phyloP scores from a whole-genome alignment of 345 rosid species.

The Populus davidiana region DNA sequence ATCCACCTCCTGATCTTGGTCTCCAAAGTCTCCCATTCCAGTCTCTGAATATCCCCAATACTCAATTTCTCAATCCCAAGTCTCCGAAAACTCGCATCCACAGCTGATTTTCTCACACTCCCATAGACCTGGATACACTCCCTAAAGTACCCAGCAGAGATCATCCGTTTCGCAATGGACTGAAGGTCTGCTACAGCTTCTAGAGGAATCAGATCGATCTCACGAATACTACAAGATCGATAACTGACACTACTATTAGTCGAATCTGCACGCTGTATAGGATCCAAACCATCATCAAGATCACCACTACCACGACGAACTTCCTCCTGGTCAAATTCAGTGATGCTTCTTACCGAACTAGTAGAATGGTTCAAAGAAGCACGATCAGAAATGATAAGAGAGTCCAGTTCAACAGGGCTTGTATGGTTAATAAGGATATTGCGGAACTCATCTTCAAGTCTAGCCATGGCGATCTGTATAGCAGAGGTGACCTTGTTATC shows the following conservation, averaged over 20 bases:
- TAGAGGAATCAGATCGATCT: conserved; percentile 73
- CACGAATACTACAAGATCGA: conserved; percentile 83
- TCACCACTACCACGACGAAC: not conserved
- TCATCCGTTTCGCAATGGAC: conserved; percentile 72
- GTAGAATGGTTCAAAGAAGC: conserved; percentile 21
- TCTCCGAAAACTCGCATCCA: conserved; percentile 62
- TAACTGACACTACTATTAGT: conserved; percentile 27
- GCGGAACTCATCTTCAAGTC: conserved; percentile 94
- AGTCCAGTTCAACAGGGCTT: conserved; percentile 61
- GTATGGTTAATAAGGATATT: conserved; percentile 63
- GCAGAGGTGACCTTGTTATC: conserved; percentile 52
- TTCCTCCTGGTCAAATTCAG: conserved; percentile 5
- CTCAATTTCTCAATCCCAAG: conserved; percentile 85
- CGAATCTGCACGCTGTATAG: conserved; percentile 19
- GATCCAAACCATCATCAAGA: conserved; percentile 19
- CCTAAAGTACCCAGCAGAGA: conserved; percentile 68
- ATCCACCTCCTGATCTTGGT: conserved; percentile 86
- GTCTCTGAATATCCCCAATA: conserved; percentile 88
- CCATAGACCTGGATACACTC: conserved; percentile 95
- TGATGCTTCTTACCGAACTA: not conserved
- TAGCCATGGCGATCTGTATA: conserved; percentile 97
- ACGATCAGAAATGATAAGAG: conserved; percentile 31
- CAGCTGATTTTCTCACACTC: conserved; percentile 76
- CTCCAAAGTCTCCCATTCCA: conserved; percentile 83
- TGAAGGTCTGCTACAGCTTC: conserved; percentile 69